Conservation (phyloP, 2,329 filamentous ascomycete genomes). For the Penicillium sp. region DNA sequence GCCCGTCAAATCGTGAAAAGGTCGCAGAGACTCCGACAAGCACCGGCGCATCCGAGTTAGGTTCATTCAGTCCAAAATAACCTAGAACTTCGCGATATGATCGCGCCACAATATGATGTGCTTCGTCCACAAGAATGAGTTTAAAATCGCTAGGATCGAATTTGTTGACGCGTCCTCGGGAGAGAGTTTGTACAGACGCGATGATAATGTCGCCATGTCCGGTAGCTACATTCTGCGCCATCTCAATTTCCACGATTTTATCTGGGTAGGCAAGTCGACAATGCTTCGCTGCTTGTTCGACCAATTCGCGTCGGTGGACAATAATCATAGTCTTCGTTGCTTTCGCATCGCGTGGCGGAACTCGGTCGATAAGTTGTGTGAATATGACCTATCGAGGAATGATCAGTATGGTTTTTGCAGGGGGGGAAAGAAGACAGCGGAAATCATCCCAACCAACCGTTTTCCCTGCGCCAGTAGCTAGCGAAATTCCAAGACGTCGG, state of each 20-base stretch:
- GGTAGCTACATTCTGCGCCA: conserved; percentile 75
- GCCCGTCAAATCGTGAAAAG: conserved; percentile 76
- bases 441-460: conserved; percentile 57
- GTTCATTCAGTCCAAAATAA: conserved; percentile 72
- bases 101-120: conserved; percentile 89
- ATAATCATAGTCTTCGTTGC: conserved; percentile 83
- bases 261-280: conserved; percentile 77
- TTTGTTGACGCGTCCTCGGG: conserved; percentile 74
- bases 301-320: conserved; percentile 87
- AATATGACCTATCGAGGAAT: conserved; percentile 73
- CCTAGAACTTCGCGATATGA: conserved; percentile 73
- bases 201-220: conserved; percentile 89
- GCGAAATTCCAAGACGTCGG: conserved; percentile 77
- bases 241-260: conserved; percentile 84
- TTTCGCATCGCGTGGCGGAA: conserved; percentile 56
- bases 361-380: conserved; percentile 84
- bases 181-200: conserved; percentile 84
- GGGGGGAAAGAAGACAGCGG: not conserved
- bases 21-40: conserved; percentile 90
- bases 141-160: conserved; percentile 82
- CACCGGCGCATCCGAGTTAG: conserved; percentile 55
- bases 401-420: conserved; percentile 1
- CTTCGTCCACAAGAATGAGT: conserved; percentile 90
- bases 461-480: conserved; percentile 87
- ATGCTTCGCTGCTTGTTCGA: conserved; percentile 88